Conservation (phyloP, 2,329 filamentous ascomycete genomes). For the Calonectria pseudoturangicola region DNA sequence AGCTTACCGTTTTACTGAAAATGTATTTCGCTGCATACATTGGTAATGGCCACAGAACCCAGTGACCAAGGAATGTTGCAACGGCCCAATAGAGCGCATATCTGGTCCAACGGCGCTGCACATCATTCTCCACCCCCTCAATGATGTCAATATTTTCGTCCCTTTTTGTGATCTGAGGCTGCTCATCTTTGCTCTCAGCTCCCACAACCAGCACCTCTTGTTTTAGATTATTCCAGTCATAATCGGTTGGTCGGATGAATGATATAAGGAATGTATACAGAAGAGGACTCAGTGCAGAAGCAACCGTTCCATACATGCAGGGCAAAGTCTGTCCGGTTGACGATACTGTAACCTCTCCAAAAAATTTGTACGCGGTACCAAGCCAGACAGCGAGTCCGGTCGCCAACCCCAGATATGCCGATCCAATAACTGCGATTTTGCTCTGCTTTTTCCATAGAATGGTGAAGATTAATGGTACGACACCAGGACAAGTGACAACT, state of each 20-base stretch:
- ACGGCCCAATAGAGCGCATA: constrained; percentile 35
- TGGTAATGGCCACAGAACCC: constrained; percentile 36
- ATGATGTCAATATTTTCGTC: background rate
- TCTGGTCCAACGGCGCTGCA: constrained; percentile 33
- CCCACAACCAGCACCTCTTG: constrained; percentile 31
- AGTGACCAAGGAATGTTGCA: constrained; percentile 39
- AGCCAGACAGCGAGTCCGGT: constrained; percentile 70
- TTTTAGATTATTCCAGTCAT: constrained; percentile 57
- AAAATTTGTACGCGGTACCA: constrained; percentile 63
- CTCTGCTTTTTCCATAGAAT: constrained; percentile 69
- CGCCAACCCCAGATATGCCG: constrained; percentile 67
- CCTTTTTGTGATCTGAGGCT: background rate
- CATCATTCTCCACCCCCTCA: constrained; percentile 21
- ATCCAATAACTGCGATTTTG: constrained; percentile 65
- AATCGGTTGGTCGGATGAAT: constrained; percentile 61
- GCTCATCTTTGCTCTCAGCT: constrained; percentile 25
- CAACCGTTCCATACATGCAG: constrained; percentile 69
- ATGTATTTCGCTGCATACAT: constrained; percentile 40
- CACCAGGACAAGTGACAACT: constrained; percentile 59
- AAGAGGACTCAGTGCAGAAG: constrained; percentile 61
- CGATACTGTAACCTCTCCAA: constrained; percentile 64
- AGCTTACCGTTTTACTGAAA: constrained; percentile 32
- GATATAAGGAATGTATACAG: constrained; percentile 66
- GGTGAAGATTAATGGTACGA: constrained; percentile 68
- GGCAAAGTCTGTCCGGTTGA: constrained; percentile 67